Evolutionary conservation across 1,139 yeast species (phyloP).

Genomic region (Kodamaea plutei): DNA sequence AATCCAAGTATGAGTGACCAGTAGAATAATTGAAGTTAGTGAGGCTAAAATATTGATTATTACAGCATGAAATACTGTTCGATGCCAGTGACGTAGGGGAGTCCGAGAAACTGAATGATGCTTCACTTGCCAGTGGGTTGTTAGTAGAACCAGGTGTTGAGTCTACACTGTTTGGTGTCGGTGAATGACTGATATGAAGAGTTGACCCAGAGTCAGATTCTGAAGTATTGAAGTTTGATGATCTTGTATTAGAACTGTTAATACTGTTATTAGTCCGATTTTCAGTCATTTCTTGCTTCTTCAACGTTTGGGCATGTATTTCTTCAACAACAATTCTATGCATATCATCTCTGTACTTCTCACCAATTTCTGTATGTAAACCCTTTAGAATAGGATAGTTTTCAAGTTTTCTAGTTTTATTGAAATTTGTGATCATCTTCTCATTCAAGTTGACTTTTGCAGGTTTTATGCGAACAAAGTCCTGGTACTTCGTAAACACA

Average conservation of each 20-base stretch:
- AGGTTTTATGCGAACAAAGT: slow-evolving; percentile 23
- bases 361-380: slow-evolving; percentile 9
- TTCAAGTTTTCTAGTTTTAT: slow-evolving; percentile 15
- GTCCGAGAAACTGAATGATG: slow-evolving; percentile 6
- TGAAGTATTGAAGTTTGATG: neutral
- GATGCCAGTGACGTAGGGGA: slow-evolving; percentile 7
- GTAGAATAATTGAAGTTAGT: slow-evolving; percentile 18
- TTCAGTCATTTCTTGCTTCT: neutral
- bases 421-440: slow-evolving; percentile 17
- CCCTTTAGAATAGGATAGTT: slow-evolving; percentile 25
- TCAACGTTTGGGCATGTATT: slow-evolving; percentile 4
- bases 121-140: slow-evolving; percentile 3
- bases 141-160: slow-evolving; percentile 6
- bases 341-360: slow-evolving; percentile 3
- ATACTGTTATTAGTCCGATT: neutral
- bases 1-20: slow-evolving; percentile 27
- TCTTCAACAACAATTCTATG: slow-evolving; percentile 11
- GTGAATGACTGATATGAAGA: no score
- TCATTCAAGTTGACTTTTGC: slow-evolving; percentile 22
- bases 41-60: slow-evolving; percentile 2
- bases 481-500: slow-evolving; percentile 11
- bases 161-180: slow-evolving; percentile 3
- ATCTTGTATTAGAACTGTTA: neutral
- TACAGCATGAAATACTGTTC: slow-evolving; percentile 3
- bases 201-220: no score